Base-by-base conservation (phyloP, 306 rosid species). In the Sindora glabra region DNA sequence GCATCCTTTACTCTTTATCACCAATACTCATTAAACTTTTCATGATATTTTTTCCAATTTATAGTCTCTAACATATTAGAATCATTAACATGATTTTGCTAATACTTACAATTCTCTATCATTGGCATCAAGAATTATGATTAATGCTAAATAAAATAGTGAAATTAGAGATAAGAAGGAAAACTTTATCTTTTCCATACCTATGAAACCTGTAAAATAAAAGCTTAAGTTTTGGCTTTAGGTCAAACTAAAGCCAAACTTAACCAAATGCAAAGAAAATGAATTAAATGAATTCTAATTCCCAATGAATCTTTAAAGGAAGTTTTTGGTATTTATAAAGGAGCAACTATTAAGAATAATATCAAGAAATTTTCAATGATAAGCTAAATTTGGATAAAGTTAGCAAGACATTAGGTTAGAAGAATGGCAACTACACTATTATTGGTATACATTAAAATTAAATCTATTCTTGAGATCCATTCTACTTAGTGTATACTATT, bases 11-110 rank as follows among this genome's bases (percentile, higher is more conserved):
- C 82, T 39, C 79, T 71, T n/a, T 9, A 9, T 47, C 67, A 46
- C 97, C 97, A 86, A 71, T 86, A 89, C 2, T 46, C 13, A 55
- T 86, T 87, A 29, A 52, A n/a, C n/a, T n/a, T n/a, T n/a, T n/a
- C n/a, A n/a, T n/a, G n/a, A n/a, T n/a, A n/a, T n/a, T n/a, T n/a
- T n/a, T n/a, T n/a, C n/a, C n/a, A n/a, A n/a, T n/a, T n/a, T n/a
- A n/a, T n/a, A n/a, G n/a, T n/a, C n/a, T n/a, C n/a, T n/a, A n/a
- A n/a, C n/a, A n/a, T n/a, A n/a, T n/a, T n/a, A n/a, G n/a, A n/a
- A 73, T 68, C 70, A 0, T 0, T 11, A 0, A 0, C 0, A 13
- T 34, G 54, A 0, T 7, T 16, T 14, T 12, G 0, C 77, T 67
- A 71, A 49, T 1, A 76, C 5, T 36, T 27, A 0, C 56, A 39